Conservation (phyloP, 2,329 filamentous ascomycete genomes). For the Daldinia eschscholtzii region DNA sequence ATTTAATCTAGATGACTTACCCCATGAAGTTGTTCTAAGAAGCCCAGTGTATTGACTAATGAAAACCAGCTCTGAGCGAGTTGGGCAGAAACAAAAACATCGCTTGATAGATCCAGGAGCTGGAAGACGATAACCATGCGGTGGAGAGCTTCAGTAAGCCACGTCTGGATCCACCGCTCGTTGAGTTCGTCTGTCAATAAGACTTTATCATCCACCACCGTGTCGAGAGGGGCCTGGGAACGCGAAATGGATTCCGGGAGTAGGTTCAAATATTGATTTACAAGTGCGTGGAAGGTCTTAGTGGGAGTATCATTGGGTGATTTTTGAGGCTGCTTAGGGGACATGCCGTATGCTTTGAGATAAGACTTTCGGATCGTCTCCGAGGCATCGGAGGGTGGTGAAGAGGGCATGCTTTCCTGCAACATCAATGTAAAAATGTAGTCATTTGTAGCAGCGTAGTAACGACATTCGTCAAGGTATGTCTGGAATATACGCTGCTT, state of each 20-base stretch:
- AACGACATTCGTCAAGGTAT: conserved; percentile 78
- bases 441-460: conserved; percentile 74
- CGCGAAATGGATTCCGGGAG: conserved; percentile 63
- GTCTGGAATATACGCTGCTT: conserved; percentile 76
- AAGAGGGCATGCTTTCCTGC: conserved; percentile 51
- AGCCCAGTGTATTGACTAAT: conserved; percentile 76
- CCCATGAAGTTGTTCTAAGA: conserved; percentile 73
- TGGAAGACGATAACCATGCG: conserved; percentile 80
- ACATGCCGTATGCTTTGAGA: conserved; percentile 52
- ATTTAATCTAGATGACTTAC: conserved; percentile 57
- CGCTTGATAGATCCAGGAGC: conserved; percentile 70
- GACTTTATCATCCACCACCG: conserved; percentile 63
- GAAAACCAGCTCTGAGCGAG: conserved; percentile 79
- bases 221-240: conserved; percentile 63
- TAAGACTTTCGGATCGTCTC: conserved; percentile 50
- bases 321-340: conserved; percentile 49
- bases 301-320: conserved; percentile 48
- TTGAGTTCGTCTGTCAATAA: conserved; percentile 47
- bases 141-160: conserved; percentile 75
- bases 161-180: conserved; percentile 50
- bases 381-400: conserved; percentile 47
- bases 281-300: conserved; percentile 59
- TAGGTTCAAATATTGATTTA: conserved; percentile 63
- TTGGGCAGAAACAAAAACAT: conserved; percentile 67
- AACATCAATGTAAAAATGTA: conserved; percentile 65